phyloP scores from a whole-genome alignment of 805 yeast genomes.

The Yueomyces sinensis region DNA sequence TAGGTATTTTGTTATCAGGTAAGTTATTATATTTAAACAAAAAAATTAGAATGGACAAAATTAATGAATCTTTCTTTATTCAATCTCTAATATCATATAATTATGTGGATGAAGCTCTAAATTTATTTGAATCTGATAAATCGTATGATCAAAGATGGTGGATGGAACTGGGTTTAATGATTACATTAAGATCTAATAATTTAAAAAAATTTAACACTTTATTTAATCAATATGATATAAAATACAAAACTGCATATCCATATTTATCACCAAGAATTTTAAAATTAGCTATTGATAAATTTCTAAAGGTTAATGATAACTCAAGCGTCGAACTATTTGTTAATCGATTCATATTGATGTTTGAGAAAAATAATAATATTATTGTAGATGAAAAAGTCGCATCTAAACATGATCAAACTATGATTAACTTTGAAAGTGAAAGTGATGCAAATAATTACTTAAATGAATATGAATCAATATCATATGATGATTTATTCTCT shows the following conservation, averaged over 20 bases:
- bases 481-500: conserved; percentile 15
- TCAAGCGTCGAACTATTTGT: no score
- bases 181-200: conserved; percentile 25
- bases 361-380: no score
- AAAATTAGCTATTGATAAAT: conserved; percentile 24
- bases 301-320: conserved; percentile 15
- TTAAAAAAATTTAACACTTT: conserved; percentile 26
- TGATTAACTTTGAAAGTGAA: conserved; percentile 13
- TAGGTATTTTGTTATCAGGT: conserved; percentile 30
- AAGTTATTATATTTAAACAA: conserved; percentile 29
- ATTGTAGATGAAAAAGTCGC: no score
- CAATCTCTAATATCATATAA: conserved; percentile 28
- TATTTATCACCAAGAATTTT: conserved; percentile 28
- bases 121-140: conserved; percentile 25
- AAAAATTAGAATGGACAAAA: conserved; percentile 35
- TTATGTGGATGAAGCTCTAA: conserved; percentile 25
- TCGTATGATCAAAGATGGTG: conserved; percentile 35
- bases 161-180: conserved; percentile 35
- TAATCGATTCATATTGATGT: no score
- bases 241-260: conserved; percentile 11
- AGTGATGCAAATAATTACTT: conserved; percentile 20
- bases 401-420: no score
- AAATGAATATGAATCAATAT: conserved; percentile 16
- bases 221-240: conserved; percentile 16
- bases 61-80: conserved; percentile 38